Evolutionary conservation across 805 yeast species (phyloP).

Genomic region (Hanseniaspora osmophila): DNA sequence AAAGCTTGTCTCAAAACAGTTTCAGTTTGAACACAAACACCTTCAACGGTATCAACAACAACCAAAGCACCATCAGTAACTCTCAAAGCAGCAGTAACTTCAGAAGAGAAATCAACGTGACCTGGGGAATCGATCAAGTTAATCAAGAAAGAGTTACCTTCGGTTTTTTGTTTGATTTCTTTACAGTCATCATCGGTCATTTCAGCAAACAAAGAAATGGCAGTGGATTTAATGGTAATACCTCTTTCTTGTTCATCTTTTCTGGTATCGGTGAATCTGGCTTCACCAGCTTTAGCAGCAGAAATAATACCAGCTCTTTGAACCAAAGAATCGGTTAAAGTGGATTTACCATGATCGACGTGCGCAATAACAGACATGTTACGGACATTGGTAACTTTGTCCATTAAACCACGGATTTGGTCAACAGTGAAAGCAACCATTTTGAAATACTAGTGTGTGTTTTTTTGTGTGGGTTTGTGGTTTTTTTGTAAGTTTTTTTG

Average conservation of each 20-base stretch:
- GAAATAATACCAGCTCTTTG: constrained; percentile 99
- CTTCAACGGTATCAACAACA: constrained; percentile 97
- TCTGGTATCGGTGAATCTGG: constrained; percentile 99
- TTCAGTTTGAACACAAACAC: constrained; percentile 99
- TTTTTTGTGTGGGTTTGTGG: constrained; percentile 13
- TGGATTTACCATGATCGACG: constrained; percentile 99
- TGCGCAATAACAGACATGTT: constrained; percentile 99
- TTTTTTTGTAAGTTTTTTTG: not conserved
- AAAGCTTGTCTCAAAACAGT: constrained; percentile 97
- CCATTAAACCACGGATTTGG: constrained; percentile 98
- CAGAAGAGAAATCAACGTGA: constrained; percentile 99
- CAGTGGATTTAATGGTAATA: constrained; percentile 98
- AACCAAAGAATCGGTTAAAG: constrained; percentile 97
- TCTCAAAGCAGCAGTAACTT: constrained; percentile 98
- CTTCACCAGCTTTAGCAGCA: constrained; percentile 99
- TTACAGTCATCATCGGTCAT: constrained; percentile 69
- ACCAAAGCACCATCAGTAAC: constrained; percentile 99
- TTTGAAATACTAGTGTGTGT: constrained; percentile 5
- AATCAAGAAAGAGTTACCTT: constrained; percentile 87
- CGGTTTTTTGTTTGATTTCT: constrained; percentile 76
- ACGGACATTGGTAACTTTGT: constrained; percentile 98
- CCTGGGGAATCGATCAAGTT: constrained; percentile 99
- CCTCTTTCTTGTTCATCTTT: constrained; percentile 99
- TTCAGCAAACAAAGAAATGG: constrained; percentile 88
- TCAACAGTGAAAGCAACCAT: constrained; percentile 45